Base-by-base conservation (phyloP, 2,329 filamentous ascomycete species). In the Penicillium sp. region DNA sequence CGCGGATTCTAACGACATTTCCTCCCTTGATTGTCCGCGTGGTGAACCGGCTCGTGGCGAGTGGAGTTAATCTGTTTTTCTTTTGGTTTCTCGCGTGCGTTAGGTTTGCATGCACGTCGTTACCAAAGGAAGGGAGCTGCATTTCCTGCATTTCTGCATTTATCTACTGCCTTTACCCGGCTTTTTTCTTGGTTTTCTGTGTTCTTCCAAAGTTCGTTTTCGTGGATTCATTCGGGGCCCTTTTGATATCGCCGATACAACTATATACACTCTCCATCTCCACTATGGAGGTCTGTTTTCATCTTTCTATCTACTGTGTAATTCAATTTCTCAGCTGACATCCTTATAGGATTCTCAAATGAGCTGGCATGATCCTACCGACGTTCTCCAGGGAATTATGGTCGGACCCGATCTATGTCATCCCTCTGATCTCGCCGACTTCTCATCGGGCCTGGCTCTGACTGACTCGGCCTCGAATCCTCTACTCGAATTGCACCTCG, bases 361-460 rank as follows among this genome's bases (percentile, higher is more conserved):
- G 37, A 46, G 40, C 41, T 65, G 62, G 61, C 51, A 51, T 11
- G 47, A 59, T 40, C 54, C 56, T 20, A 50, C 43, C 39, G 62
- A 68, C 51, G 50, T 63, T 34, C 62, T 69, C 5, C 65, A 66
- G 35, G 63, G 62, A 20, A 66, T 66, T 44, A 61, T 63, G 61
- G 56, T 44, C 34, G 34, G 43, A 11, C 35, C 50, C 4, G 46
- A 51, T 37, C 32, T 34, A 23, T 8, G 38, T 11, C 42, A 49
- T 31, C 27, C 36, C 28, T 26, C 47, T 8, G 50, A 50, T 31
- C 29, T 48, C 10, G 28, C 39, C 4, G 50, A 55, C 24, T 32
- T 46, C 20, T 27, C 41, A 18, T 42, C 47, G 8, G 42, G 28
- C 36, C 18, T 57, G 3, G 23, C 37, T 6, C 46, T 61, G 34